phyloP scores from a whole-genome alignment of 2,329 filamentous ascomycete species.

The Talaromyces sp. region DNA sequence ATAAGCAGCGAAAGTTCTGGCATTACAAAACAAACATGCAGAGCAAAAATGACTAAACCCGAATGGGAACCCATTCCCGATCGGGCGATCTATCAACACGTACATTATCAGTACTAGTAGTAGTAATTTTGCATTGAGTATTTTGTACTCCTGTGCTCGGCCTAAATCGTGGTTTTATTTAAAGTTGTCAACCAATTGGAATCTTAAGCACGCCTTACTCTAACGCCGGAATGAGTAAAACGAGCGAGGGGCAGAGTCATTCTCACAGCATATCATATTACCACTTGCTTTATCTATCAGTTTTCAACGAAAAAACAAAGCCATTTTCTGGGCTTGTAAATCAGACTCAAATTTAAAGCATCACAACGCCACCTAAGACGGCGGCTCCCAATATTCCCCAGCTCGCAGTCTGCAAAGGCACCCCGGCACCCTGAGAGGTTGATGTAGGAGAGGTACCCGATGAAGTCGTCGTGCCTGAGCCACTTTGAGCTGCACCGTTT shows the following conservation, averaged over 20 bases:
- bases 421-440: constrained; percentile 25
- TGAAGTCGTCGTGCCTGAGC: constrained; percentile 9
- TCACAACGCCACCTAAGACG: constrained; percentile 27
- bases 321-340: background rate
- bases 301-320: background rate
- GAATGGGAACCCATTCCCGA: too few species aligned
- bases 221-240: too few species aligned
- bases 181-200: too few species aligned
- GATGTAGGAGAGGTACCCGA: constrained; percentile 19
- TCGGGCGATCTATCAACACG: too few species aligned
- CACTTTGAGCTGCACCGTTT: constrained; percentile 28
- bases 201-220: too few species aligned
- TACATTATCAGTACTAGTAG: too few species aligned
- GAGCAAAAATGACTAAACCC: too few species aligned
- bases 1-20: too few species aligned
- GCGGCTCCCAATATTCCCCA: constrained; percentile 35
- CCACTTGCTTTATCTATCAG: background rate
- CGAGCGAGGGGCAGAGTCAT: background rate
- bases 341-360: constrained; percentile 22
- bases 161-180: too few species aligned
- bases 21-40: too few species aligned
- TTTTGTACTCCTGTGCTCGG: too few species aligned
- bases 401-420: constrained; percentile 28
- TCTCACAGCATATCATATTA: background rate
- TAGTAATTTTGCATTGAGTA: too few species aligned